Evolutionary conservation across 805 yeast species (phyloP), one percentile per base, ranked within the genome.

Genomic region (Ogataea trehaloabstinens): DNA sequence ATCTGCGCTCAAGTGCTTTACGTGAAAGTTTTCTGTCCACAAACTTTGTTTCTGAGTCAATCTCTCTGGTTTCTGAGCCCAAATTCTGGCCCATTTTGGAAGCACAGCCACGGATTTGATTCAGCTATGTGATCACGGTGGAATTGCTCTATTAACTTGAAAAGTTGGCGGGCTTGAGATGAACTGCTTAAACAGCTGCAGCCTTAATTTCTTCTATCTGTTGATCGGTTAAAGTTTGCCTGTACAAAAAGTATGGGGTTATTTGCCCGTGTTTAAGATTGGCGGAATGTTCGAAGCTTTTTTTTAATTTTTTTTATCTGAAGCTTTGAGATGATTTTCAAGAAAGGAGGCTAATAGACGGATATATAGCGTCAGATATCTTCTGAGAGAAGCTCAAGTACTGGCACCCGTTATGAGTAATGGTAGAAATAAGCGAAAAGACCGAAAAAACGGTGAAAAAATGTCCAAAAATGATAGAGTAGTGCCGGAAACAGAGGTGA

Each of bases 401-500:
- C n/a, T n/a, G n/a, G n/a, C n/a, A n/a, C n/a, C n/a, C n/a, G n/a
- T n/a, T n/a, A 22, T 22, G 25, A 8, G 11, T 8, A 22, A 22
- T 8, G 25, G 12, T 12, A 22, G 12, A 8, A 12, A 22, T 8
- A 22, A 22, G 25, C 25, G 12, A 22, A 22, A 22, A 22, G 12
- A 12, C 25, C 25, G 25, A 12, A 22, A 22, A 22, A 8, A 22
- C 25, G 12, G 25, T 8, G 12, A 22, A 22, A 22, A 8, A 22
- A 12, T 8, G 8, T 22, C 25, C 25, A 12, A 22, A 22, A 22
- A 22, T 22, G 25, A 22, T 12, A 8, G 25, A 22, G 12, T 22
- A 8, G 25, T 12, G 66, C 71, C 30, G 7, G 30, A 27, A 11
- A n/a, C 7, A 15, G 30, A 27, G 5, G 64, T 72, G 5, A 73